phyloP scores from a whole-genome alignment of 2,329 filamentous ascomycete species.

The Talaromyces sp. region DNA sequence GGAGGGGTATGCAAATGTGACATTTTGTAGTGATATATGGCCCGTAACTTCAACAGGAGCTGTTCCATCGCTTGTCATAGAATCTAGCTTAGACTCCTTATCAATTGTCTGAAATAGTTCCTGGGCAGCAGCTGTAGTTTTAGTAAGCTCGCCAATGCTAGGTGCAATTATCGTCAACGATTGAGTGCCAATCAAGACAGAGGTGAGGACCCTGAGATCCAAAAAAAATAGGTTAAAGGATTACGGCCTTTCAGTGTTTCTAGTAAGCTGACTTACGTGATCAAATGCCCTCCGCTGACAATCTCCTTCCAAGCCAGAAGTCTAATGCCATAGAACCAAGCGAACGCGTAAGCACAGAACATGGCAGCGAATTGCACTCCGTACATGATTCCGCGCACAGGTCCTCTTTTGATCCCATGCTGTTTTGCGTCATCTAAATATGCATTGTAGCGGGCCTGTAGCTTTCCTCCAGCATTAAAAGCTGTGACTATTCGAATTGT shows the following conservation, averaged over 20 bases:
- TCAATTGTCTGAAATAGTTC: neutral
- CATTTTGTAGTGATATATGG: neutral
- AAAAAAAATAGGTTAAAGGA: neutral
- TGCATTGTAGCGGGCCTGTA: neutral
- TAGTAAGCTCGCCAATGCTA: neutral
- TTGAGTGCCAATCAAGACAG: neutral
- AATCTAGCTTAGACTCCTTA: neutral
- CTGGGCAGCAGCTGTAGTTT: neutral
- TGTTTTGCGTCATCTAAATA: neutral
- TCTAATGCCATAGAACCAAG: neutral
- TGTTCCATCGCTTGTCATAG: neutral
- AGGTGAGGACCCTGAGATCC: neutral
- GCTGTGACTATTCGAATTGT: neutral
- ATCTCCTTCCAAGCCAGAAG: neutral
- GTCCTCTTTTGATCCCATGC: neutral
- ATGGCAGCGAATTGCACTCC: neutral
- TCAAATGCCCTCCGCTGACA: neutral
- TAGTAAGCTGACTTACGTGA: neutral
- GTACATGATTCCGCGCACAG: neutral
- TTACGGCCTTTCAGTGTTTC: neutral
- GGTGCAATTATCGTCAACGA: neutral
- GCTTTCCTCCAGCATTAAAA: neutral
- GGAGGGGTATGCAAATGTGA: neutral
- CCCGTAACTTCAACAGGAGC: neutral
- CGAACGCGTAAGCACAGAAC: neutral